Evolutionary conservation across 768 basidiomycete species (phyloP), one percentile per base, ranked within the genome.

Genomic region (Xanthoconium stramineum): DNA sequence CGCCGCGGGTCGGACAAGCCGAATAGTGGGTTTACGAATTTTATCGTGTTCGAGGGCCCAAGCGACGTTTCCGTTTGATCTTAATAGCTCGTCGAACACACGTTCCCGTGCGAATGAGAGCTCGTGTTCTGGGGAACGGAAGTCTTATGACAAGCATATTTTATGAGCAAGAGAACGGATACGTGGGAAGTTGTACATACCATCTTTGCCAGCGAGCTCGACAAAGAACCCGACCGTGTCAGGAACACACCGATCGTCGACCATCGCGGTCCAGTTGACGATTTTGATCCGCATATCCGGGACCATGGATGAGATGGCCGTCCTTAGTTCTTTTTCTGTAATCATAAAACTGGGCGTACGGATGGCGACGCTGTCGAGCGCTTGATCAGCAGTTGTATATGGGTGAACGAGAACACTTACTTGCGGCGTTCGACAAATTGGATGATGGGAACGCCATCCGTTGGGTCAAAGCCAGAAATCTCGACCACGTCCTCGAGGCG

Each of bases 401-500:
- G 14, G n/a, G 47, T 11, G 40, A 13, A 33, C 12, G 15, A 17
- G 24, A 37, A 53, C 13, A 13, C 51, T 39, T 33, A 56, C 63
- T 58, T 47, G 61, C 60, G 61, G 38, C 55, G 57, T 30, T 35
- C 47, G 37, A 60, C 35, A 24, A 59, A 68, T 33, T 30, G 48
- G 37, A 67, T 46, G 40, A 67, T 37, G 13, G 67, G 64, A 10
- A 29, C 35, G n/a, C 61, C 65, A 28, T 62, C 56, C 6, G 17
- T 47, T 0, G 65, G 46, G 8, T 62, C 62, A 28, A 68, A 69
- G 9, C 62, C 64, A 11, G 45, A 40, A 19, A 66, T 50, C 53
- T 66, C 63, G 28, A 65, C 38, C 19, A 66, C 32, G 24, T 65
- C 59, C 1, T 56, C 55, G 3, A 64, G 57, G 32, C 52, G 52